phyloP scores from a whole-genome alignment of 805 yeast genomes.

The Metschnikowia rubicola region DNA sequence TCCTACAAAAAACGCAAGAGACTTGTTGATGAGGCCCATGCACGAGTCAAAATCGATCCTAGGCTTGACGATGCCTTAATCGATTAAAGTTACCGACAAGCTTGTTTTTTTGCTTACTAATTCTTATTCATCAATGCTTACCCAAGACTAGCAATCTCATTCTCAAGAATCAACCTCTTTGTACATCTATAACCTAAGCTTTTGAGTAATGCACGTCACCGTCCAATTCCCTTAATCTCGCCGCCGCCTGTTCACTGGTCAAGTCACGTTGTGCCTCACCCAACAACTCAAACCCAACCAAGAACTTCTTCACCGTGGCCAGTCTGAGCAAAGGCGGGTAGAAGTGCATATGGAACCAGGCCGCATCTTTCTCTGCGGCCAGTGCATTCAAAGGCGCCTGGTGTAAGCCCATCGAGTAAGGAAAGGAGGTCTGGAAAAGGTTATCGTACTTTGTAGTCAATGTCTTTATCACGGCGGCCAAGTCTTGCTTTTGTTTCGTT shows the following conservation, averaged over 20 bases:
- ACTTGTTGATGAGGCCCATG: no score
- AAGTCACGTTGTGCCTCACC: slow-evolving; percentile 71
- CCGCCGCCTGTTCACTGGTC: slow-evolving; percentile 67
- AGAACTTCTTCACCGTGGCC: slow-evolving; percentile 71
- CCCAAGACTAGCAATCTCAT: neutral
- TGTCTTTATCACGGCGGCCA: slow-evolving; percentile 50
- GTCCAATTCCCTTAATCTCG: slow-evolving; percentile 42
- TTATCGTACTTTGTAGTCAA: slow-evolving; percentile 69
- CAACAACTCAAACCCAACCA: slow-evolving; percentile 68
- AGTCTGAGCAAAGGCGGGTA: slow-evolving; percentile 74
- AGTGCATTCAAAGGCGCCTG: slow-evolving; percentile 60
- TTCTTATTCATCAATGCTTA: neutral
- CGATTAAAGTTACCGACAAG: no score
- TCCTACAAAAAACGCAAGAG: no score
- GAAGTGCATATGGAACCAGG: slow-evolving; percentile 69
- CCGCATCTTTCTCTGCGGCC: slow-evolving; percentile 38
- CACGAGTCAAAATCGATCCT: no score
- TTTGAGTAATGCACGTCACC: slow-evolving; percentile 33
- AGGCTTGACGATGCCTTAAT: no score
- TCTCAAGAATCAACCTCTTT: neutral
- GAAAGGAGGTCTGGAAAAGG: slow-evolving; percentile 64
- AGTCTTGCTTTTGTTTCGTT: slow-evolving; percentile 46
- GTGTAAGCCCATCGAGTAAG: slow-evolving; percentile 80
- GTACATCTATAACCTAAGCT: neutral
- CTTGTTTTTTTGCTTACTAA: no score